Evolutionary conservation across 768 basidiomycete genomes (phyloP).

Genomic region (Collybiopsis confluens): DNA sequence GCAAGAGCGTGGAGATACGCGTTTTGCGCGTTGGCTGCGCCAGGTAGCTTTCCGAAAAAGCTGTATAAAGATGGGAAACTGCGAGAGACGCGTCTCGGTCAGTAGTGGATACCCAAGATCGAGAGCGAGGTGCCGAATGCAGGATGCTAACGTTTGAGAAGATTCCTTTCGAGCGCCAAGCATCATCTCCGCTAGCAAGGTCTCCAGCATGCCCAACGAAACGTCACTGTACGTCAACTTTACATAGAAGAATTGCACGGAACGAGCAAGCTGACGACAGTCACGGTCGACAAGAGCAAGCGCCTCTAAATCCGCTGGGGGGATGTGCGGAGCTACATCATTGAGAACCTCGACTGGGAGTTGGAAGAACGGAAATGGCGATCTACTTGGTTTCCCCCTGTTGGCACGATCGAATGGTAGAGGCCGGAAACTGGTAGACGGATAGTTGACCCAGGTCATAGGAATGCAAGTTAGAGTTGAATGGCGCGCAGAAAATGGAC

Average conservation of each 20-base stretch:
- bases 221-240: conserved; percentile 14
- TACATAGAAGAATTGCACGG: conserved; percentile 19
- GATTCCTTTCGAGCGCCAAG: not conserved
- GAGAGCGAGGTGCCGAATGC: conserved; percentile 20
- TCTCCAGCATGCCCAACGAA: conserved; percentile 11
- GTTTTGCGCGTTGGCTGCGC: not conserved
- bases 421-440: conserved; percentile 3
- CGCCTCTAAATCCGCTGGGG: conserved; percentile 17
- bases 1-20: conserved; percentile 9
- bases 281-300: conserved; percentile 25
- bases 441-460: not conserved
- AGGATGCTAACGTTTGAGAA: conserved; percentile 11
- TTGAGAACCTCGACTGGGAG: conserved; percentile 25
- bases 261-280: conserved; percentile 19
- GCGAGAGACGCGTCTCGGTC: conserved; percentile 3
- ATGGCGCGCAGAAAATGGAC: too few relatives aligned
- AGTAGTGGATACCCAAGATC: not conserved
- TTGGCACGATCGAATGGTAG: conserved; percentile 22
- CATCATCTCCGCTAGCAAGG: conserved; percentile 4
- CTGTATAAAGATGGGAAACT: not conserved
- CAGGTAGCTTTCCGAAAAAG: not conserved
- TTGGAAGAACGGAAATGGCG: conserved; percentile 20
- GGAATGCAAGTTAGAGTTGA: too few relatives aligned
- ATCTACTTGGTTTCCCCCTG: conserved; percentile 13
- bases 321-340: conserved; percentile 21